Conservation (phyloP, 345 rosid genomes). For the Citrus maxima region DNA sequence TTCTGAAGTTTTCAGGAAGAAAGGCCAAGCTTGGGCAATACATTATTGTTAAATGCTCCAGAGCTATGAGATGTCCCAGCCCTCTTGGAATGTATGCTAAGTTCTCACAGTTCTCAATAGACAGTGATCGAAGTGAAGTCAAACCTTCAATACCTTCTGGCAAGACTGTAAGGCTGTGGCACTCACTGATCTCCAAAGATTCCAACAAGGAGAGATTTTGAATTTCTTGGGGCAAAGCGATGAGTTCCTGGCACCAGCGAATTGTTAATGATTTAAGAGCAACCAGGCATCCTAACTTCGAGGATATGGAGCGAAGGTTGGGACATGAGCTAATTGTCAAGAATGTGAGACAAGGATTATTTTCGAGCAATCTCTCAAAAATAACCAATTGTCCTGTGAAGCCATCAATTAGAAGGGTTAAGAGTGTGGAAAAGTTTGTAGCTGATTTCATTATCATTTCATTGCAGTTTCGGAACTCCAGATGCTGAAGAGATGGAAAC, state of each 20-base stretch:
- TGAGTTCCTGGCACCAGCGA: slow-evolving; percentile 15
- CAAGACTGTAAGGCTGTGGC: not conserved
- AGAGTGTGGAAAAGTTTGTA: not conserved
- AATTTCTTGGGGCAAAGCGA: slow-evolving; percentile 8
- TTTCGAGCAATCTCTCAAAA: not conserved
- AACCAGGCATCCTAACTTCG: not conserved
- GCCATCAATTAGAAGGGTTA: slow-evolving; percentile 1
- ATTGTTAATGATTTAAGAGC: slow-evolving; percentile 2
- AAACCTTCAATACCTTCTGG: slow-evolving; percentile 12
- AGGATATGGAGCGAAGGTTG: not conserved
- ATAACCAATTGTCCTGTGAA: not conserved
- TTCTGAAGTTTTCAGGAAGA: slow-evolving; percentile 2
- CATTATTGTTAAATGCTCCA: slow-evolving; percentile 11
- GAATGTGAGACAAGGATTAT: slow-evolving; percentile 7
- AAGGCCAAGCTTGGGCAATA: slow-evolving; percentile 15
- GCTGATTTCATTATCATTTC: not conserved
- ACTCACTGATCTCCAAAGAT: slow-evolving; percentile 17
- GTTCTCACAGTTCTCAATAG: slow-evolving; percentile 12
- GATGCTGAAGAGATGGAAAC: slow-evolving; percentile 10
- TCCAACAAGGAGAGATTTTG: slow-evolving; percentile 13
- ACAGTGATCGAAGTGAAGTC: slow-evolving; percentile 4
- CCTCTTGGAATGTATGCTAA: not conserved
- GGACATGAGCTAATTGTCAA: slow-evolving; percentile 5
- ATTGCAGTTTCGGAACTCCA: slow-evolving; percentile 5
- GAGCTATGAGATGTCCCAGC: slow-evolving; percentile 2